Evolutionary conservation across 345 rosid species (phyloP).

Genomic region (Salix udensis): DNA sequence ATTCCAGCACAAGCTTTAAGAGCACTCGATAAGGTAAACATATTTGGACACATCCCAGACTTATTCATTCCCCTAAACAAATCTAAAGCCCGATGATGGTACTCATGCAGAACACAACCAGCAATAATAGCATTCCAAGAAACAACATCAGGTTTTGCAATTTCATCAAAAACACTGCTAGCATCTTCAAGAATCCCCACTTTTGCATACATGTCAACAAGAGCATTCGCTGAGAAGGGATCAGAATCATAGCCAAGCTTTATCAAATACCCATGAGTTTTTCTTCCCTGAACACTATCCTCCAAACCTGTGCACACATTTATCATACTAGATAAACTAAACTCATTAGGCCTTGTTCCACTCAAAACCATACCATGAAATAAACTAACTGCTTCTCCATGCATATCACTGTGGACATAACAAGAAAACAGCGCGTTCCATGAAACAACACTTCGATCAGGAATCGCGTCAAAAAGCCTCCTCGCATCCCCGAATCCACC

Average conservation of each 20-base stretch:
- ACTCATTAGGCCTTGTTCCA: slow-evolving; percentile 54
- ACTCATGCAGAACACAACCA: slow-evolving; percentile 49
- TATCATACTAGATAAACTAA: slow-evolving; percentile 53
- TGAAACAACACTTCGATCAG: slow-evolving; percentile 44
- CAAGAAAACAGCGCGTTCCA: slow-evolving; percentile 61
- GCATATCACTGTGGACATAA: slow-evolving; percentile 44
- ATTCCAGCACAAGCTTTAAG: slow-evolving; percentile 52
- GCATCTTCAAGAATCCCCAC: slow-evolving; percentile 43
- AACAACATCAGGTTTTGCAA: slow-evolving; percentile 49
- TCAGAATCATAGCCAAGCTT: slow-evolving; percentile 50
- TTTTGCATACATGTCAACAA: slow-evolving; percentile 71
- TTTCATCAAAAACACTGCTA: slow-evolving; percentile 37
- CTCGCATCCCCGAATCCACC: slow-evolving; percentile 44
- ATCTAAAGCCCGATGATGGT: slow-evolving; percentile 33
- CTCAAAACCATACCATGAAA: slow-evolving; percentile 46
- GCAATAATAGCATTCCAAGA: slow-evolving; percentile 67
- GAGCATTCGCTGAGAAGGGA: slow-evolving; percentile 52
- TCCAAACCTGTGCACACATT: slow-evolving; percentile 51
- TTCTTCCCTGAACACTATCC: slow-evolving; percentile 42
- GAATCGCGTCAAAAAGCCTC: slow-evolving; percentile 46
- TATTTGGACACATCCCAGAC: slow-evolving; percentile 40
- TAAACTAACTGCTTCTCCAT: slow-evolving; percentile 38
- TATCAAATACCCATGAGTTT: slow-evolving; percentile 43
- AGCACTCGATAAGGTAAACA: slow-evolving; percentile 52
- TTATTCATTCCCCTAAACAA: slow-evolving; percentile 39